phyloP scores from a whole-genome alignment of 2,329 filamentous ascomycete species.

The Colletotrichum shisoi region DNA sequence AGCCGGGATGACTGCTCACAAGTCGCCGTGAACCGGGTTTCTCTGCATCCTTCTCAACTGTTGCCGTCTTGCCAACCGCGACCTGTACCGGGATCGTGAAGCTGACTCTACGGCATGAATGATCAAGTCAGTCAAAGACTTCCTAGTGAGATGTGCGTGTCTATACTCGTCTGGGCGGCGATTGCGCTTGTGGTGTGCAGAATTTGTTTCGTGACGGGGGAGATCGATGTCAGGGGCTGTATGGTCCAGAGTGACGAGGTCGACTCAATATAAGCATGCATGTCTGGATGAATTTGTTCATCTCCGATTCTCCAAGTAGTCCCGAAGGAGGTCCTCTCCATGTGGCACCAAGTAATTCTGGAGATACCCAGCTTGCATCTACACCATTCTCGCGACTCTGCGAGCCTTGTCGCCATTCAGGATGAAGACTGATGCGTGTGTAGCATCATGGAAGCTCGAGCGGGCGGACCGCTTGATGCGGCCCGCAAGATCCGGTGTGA shows the following conservation, averaged over 20 bases:
- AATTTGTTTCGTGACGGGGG: slow-evolving; percentile 24
- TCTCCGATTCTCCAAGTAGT: too few species aligned
- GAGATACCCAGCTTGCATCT: too few species aligned
- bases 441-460: too few species aligned
- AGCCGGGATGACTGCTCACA: slow-evolving; percentile 8
- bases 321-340: too few species aligned
- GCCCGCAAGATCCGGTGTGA: too few species aligned
- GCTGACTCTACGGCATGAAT: slow-evolving; percentile 21
- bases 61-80: not conserved
- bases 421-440: too few species aligned
- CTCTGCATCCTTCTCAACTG: not conserved
- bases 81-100: slow-evolving; percentile 21
- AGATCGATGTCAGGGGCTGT: not conserved
- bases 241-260: too few species aligned
- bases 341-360: too few species aligned
- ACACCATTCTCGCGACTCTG: too few species aligned
- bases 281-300: too few species aligned
- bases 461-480: too few species aligned
- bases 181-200: slow-evolving; percentile 4
- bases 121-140: slow-evolving; percentile 9
- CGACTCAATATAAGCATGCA: not conserved
- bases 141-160: slow-evolving; percentile 32
- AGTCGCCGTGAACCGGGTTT: slow-evolving; percentile 14
- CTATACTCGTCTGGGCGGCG: slow-evolving; percentile 20
- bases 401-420: too few species aligned